Evolutionary conservation across 139 green algal species (phyloP).

Genomic region (Ettlia oleoabundans): DNA sequence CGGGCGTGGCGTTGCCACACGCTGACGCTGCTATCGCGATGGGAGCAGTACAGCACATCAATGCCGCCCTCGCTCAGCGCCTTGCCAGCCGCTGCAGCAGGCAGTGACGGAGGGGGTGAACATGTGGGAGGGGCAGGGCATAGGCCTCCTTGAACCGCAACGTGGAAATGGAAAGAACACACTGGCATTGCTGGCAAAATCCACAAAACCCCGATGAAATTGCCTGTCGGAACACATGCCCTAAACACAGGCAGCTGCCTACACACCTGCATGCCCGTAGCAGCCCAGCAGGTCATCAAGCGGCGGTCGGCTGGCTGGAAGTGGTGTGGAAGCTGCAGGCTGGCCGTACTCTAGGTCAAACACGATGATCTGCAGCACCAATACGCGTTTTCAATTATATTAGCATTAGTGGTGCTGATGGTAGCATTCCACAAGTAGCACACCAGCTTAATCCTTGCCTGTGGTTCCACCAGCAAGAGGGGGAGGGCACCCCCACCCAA

Average conservation of each 20-base stretch:
- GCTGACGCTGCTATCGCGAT: slow-evolving; percentile 53
- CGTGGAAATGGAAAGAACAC: no score
- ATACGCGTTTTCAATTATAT: no score
- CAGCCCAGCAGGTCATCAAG: slow-evolving; percentile 69
- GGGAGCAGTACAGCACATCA: slow-evolving; percentile 57
- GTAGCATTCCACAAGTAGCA: no score
- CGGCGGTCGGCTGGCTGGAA: slow-evolving; percentile 50
- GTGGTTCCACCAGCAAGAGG: no score
- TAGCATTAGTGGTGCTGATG: no score
- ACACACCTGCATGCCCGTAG: slow-evolving; percentile 55
- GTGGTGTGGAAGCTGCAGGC: slow-evolving; percentile 56
- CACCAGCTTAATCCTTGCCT: no score
- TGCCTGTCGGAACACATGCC: no score
- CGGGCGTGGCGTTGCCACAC: slow-evolving; percentile 44
- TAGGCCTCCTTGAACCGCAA: no score
- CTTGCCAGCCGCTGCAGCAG: slow-evolving; percentile 2
- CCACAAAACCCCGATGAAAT: no score
- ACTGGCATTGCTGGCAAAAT: no score
- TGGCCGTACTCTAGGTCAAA: slow-evolving; percentile 83
- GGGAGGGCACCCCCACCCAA: not conserved
- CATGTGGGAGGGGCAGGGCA: not conserved
- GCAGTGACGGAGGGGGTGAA: not conserved
- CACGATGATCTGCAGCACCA: slow-evolving; percentile 63
- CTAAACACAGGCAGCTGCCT: not conserved
- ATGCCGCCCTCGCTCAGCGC: slow-evolving; percentile 43